These are phyloP conservation scores for Citrullus mucosospermus DNA, from an alignment of 306 rosid genomes.

Conservation along the genomic window DNA sequence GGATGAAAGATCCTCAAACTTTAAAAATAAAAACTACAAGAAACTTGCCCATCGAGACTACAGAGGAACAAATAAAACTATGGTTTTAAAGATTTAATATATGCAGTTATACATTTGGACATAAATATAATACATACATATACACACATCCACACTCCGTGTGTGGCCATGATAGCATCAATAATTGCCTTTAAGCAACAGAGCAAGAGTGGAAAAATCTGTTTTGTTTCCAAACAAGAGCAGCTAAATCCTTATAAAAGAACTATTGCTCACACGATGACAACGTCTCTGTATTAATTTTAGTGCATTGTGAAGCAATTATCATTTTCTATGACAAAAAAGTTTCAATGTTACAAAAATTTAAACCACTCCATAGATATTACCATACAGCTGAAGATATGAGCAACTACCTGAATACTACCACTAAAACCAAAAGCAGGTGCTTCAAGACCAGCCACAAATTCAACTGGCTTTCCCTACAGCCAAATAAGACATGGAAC, in stretches of 20 bases:
- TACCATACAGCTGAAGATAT: neutral
- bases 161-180: neutral
- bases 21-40: neutral
- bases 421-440: neutral
- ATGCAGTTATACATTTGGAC: neutral
- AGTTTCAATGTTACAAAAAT: neutral
- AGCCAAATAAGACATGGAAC: neutral
- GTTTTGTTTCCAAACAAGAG: neutral
- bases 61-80: neutral
- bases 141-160: neutral
- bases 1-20: neutral
- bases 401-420: conserved; percentile 6
- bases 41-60: neutral
- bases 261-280: neutral
- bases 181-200: neutral
- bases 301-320: neutral
- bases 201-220: neutral
- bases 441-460: neutral
- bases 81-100: neutral
- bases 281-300: neutral
- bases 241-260: neutral
- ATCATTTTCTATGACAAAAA: neutral
- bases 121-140: neutral
- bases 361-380: neutral
- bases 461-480: neutral